Evolutionary conservation across 331 rosid species (phyloP).

Genomic region (Stylosanthes scabra): DNA sequence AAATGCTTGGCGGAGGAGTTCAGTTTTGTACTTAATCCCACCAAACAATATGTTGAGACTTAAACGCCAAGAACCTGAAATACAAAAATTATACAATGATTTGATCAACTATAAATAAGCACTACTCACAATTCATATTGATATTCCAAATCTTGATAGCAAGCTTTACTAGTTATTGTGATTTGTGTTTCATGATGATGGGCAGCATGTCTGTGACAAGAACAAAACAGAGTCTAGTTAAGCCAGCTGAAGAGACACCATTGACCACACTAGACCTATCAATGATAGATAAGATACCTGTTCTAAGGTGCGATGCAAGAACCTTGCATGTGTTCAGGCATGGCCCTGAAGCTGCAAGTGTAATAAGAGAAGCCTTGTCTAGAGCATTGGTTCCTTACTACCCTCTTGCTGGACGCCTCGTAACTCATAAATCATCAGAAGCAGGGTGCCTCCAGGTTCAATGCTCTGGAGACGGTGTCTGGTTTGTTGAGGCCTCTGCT

Average conservation of each 20-base stretch:
- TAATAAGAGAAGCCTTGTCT: conserved; percentile 65
- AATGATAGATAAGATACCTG: conserved; percentile 55
- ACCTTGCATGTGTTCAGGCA: conserved; percentile 72
- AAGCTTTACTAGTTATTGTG: not conserved
- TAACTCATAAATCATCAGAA: conserved; percentile 1
- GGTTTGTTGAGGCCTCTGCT: conserved; percentile 69
- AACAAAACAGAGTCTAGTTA: conserved; percentile 48
- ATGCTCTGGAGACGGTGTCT: conserved; percentile 65
- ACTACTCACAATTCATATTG: conserved; percentile 3
- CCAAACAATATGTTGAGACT: conserved; percentile 56
- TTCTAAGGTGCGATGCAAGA: conserved; percentile 61
- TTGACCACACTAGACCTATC: conserved; percentile 57
- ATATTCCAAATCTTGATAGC: not conserved
- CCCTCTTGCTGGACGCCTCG: conserved; percentile 76
- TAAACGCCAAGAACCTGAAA: conserved; percentile 48
- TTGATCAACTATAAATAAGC: conserved; percentile 29
- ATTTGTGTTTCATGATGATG: conserved; percentile 31
- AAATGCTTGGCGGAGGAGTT: conserved; percentile 37
- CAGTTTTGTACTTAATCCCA: not conserved
- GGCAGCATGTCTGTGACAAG: conserved; percentile 51
- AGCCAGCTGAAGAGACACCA: conserved; percentile 57
- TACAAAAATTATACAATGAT: not conserved
- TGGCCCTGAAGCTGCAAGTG: conserved; percentile 47
- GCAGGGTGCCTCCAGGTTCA: conserved; percentile 49
- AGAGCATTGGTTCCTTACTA: conserved; percentile 72